Base-by-base conservation (phyloP, 2,329 filamentous ascomycete species). In the Fusarium sp. region DNA sequence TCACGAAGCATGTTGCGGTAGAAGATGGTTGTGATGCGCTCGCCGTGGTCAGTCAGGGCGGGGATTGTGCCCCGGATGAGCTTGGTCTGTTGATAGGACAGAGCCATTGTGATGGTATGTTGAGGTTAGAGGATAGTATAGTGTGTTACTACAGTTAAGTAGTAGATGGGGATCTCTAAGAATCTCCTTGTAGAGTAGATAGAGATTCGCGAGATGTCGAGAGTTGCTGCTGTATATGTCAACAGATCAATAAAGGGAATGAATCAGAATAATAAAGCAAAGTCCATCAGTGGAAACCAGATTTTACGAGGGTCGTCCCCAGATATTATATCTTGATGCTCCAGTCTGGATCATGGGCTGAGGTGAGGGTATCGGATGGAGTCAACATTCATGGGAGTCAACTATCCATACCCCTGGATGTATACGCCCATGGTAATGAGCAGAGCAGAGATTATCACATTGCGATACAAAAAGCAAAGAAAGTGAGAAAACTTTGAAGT, bases 21-120 rank as follows among this genome's bases (percentile, higher is more conserved):
- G 82, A 94, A 93, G 69, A 86, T 84, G n/a, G 84, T 84, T 8
- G 91, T 90, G 77, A 94, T 92, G 66, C 84, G 83, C 67, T 86
- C 84, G 76, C 92, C 92, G 76, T 93, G 88, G 65, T 90, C 84
- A 23, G 85, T 85, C 5, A 94, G 84, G 34, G 90, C 85, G 4
- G 91, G 91, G 62, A 92, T 87, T 8, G 91, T 93, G 53, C 89
- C 84, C 78, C 89, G 90, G 79, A 94, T 89, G 74, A 91, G 85
- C 53, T 85, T 81, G 60, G 86, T 83, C 80, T 94, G 90, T 50
- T 83, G 79, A 69, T 82, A 82, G 48, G 82, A 84, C 69, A 88
- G 80, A 31, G 78, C 74, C 79, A 81, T 81, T 72, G 62, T 72
- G 63, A 60, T 16, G 31, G 28, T 31, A 4, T 21, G n/a, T 21